Evolutionary conservation across 352 stramenopile genomes (phyloP).

Genomic region (Phytophthora capsici): DNA sequence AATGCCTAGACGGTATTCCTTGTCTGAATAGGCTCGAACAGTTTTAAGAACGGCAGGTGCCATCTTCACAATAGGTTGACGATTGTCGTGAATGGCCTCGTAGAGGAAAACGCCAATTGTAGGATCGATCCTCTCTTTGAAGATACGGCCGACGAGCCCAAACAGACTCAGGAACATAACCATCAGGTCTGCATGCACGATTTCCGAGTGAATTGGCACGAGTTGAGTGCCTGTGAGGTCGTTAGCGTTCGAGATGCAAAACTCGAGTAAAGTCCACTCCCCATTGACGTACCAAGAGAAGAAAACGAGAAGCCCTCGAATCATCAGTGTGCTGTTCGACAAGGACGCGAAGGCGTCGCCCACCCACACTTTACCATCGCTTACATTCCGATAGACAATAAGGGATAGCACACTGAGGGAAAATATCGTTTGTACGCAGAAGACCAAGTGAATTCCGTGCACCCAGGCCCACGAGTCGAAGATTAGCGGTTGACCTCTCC

Average conservation of each 20-base stretch:
- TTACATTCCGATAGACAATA: slow-evolving; percentile 42
- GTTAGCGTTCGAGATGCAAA: slow-evolving; percentile 47
- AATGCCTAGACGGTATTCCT: slow-evolving; percentile 39
- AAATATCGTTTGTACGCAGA: slow-evolving; percentile 41
- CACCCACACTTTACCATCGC: slow-evolving; percentile 44
- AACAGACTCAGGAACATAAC: slow-evolving; percentile 42
- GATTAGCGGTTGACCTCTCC: slow-evolving; percentile 25
- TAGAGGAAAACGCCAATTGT: slow-evolving; percentile 34
- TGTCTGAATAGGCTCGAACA: slow-evolving; percentile 20
- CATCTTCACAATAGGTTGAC: slow-evolving; percentile 32
- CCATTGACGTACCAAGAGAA: slow-evolving; percentile 48
- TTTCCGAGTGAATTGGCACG: slow-evolving; percentile 35
- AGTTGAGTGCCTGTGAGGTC: slow-evolving; percentile 26
- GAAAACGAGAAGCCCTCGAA: slow-evolving; percentile 43
- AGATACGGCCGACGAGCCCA: slow-evolving; percentile 31
- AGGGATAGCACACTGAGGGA: slow-evolving; percentile 42
- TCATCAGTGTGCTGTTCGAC: slow-evolving; percentile 41
- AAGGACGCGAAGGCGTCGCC: slow-evolving; percentile 48
- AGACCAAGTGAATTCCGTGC: slow-evolving; percentile 49
- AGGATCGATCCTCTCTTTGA: slow-evolving; percentile 35
- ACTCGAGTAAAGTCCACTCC: slow-evolving; percentile 54
- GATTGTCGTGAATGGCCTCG: slow-evolving; percentile 35
- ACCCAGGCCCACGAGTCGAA: slow-evolving; percentile 61
- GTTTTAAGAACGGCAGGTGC: slow-evolving; percentile 15
- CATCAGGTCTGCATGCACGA: slow-evolving; percentile 52